Conservation (phyloP, 192 early-diverging fungal genomes). For the Podila clonocystis region DNA sequence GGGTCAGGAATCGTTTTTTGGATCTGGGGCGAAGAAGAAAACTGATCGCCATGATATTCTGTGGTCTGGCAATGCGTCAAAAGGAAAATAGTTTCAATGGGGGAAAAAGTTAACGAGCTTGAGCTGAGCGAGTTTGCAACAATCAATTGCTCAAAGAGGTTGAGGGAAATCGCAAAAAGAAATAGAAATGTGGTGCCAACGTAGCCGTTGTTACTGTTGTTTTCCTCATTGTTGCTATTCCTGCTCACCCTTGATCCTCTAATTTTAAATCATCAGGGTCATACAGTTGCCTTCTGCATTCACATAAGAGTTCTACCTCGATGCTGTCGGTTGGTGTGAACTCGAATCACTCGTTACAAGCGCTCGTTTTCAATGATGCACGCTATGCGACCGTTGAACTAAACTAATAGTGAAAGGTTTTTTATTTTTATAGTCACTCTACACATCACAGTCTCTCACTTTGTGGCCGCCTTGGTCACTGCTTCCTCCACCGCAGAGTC, state of each 20-base stretch:
- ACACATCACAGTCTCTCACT: too few species aligned
- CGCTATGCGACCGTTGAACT: too few species aligned
- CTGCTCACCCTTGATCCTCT: neutral
- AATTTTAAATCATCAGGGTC: too few species aligned
- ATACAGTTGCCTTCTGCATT: too few species aligned
- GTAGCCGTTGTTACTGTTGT: neutral
- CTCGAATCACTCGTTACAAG: neutral
- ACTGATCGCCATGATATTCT: slow-evolving; percentile 2
- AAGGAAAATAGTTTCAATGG: too few species aligned
- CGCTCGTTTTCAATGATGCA: too few species aligned
- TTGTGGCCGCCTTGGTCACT: too few species aligned
- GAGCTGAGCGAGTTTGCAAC: neutral
- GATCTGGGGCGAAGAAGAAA: slow-evolving; percentile 21
- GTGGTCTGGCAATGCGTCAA: neutral
- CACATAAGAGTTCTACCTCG: too few species aligned
- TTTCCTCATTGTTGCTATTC: neutral
- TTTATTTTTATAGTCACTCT: neutral
- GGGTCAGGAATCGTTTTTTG: slow-evolving; percentile 13
- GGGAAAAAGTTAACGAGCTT: too few species aligned
- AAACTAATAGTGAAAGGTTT: too few species aligned
- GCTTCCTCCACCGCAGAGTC: neutral
- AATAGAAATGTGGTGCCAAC: neutral
- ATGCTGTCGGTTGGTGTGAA: neutral
- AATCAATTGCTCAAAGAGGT: neutral
- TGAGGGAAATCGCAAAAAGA: neutral